Conservation (phyloP, 768 basidiomycete genomes). For the Tubosaeta sp. region DNA sequence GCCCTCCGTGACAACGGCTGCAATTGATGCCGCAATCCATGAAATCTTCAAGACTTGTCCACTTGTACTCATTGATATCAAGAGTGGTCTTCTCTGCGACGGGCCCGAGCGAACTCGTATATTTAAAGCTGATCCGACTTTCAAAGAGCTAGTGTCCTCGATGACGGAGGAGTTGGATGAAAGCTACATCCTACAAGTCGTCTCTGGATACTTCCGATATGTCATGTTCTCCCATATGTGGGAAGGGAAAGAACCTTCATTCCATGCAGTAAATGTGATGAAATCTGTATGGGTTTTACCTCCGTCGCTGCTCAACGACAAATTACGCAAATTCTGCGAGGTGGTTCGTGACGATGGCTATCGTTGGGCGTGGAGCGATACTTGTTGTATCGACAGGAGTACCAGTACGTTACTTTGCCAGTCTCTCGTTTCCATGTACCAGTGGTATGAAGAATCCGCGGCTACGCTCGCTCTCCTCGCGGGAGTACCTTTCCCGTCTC, state of each 20-base stretch:
- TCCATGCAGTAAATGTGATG: conserved; percentile 7
- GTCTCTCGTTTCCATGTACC: conserved; percentile 9
- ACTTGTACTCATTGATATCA: conserved; percentile 8
- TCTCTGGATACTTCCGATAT: conserved; percentile 11
- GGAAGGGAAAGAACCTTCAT: conserved; percentile 14
- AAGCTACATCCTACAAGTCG: conserved; percentile 1
- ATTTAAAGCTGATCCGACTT: conserved; percentile 7
- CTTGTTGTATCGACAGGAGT: conserved; percentile 9
- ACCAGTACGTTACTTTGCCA: conserved; percentile 1
- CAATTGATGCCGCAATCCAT: conserved; percentile 2
- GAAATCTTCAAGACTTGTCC: conserved; percentile 6
- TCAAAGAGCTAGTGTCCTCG: conserved; percentile 9
- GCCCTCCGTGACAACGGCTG: not conserved
- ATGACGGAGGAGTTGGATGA: conserved; percentile 8
- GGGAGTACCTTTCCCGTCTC: conserved; percentile 2
- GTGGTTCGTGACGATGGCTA: conserved; percentile 4
- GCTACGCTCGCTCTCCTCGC: conserved; percentile 3
- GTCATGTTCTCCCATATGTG: conserved; percentile 13
- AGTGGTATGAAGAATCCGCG: conserved; percentile 9
- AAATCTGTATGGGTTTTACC: conserved; percentile 8
- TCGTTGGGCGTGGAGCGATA: conserved; percentile 13
- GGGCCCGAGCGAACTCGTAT: conserved; percentile 2
- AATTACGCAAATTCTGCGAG: conserved; percentile 11
- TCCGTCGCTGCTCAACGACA: conserved; percentile 1
- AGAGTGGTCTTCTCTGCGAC: conserved; percentile 8